Evolutionary conservation across 208 protist species (phyloP).

Genomic region (Jaenimonas drosophilae): DNA sequence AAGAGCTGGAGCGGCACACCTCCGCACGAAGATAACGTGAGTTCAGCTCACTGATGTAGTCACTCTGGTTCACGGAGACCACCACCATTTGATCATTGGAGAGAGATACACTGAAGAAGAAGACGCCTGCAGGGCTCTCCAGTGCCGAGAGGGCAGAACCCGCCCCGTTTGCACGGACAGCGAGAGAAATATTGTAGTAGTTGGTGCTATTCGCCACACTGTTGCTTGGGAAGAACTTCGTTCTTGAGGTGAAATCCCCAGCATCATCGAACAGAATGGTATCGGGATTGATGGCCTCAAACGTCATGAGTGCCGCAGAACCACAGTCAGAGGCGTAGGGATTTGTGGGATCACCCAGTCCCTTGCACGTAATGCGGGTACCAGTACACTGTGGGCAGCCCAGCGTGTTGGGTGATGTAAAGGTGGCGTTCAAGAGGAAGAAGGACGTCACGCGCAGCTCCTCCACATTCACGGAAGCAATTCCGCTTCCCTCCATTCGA

Average conservation of each 20-base stretch:
- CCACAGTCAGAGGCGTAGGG: constrained; percentile 47
- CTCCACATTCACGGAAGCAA: constrained; percentile 21
- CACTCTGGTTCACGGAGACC: constrained; percentile 52
- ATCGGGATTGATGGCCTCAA: constrained; percentile 23
- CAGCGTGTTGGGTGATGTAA: constrained; percentile 32
- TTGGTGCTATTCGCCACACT: constrained; percentile 12
- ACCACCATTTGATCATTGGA: constrained; percentile 25
- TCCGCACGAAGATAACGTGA: constrained; percentile 21
- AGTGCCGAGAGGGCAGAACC: constrained; percentile 20
- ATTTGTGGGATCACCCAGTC: constrained; percentile 22
- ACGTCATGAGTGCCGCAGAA: constrained; percentile 27
- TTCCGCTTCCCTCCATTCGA: constrained; percentile 5
- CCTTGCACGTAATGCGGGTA: constrained; percentile 30
- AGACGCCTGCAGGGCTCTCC: constrained; percentile 33
- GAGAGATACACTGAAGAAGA: constrained; percentile 35
- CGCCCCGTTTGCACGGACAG: constrained; percentile 37
- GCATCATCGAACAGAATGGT: constrained; percentile 6
- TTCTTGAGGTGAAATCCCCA: constrained; percentile 20
- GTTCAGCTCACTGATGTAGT: constrained; percentile 73
- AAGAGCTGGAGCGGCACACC: constrained; percentile 54
- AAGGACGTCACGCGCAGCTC: constrained; percentile 12
- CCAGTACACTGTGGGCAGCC: constrained; percentile 71
- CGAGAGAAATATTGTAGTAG: constrained; percentile 36
- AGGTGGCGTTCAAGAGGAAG: constrained; percentile 43
- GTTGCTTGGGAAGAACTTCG: constrained; percentile 27